Conservation (phyloP, 345 rosid species). For the Pistacia integerrima region DNA sequence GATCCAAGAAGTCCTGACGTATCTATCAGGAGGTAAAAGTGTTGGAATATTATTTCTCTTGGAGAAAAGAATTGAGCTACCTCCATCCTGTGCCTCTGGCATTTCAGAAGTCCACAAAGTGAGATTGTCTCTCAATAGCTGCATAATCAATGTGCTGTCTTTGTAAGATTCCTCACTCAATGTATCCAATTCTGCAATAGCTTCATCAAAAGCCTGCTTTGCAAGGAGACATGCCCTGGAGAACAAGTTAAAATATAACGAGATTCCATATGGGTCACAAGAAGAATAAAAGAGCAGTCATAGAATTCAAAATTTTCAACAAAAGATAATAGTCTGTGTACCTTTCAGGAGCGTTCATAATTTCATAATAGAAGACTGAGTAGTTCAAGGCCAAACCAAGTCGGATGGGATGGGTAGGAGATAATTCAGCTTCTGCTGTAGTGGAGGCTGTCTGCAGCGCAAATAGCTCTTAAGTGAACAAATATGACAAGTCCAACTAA, state of each 20-base stretch:
- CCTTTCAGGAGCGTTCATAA: conserved; percentile 80
- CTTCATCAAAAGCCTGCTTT: conserved; percentile 73
- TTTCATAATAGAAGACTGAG: conserved; percentile 80
- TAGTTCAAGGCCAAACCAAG: conserved; percentile 77
- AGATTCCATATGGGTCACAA: background rate
- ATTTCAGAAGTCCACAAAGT: conserved; percentile 78
- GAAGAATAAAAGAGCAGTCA: conserved; percentile 1
- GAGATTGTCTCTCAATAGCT: conserved; percentile 73
- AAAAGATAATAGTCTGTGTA: conserved; percentile 20
- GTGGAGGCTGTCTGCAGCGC: conserved; percentile 53
- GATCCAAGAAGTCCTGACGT: background rate
- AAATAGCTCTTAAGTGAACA: conserved; percentile 8
- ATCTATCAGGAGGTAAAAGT: conserved; percentile 7
- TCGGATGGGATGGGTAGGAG: conserved; percentile 74
- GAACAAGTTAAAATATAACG: conserved; percentile 13
- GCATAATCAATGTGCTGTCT: conserved; percentile 80
- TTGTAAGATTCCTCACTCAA: conserved; percentile 72
- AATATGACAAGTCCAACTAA: background rate
- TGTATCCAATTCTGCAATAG: conserved; percentile 71
- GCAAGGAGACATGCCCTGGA: conserved; percentile 77
- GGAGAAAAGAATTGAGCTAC: conserved; percentile 26
- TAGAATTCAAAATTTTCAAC: background rate
- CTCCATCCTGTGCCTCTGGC: conserved; percentile 73
- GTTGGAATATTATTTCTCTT: background rate
- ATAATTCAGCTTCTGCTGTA: conserved; percentile 58